Base-by-base conservation (phyloP, 805 yeast species). In the Ogataea nonfermentans region DNA sequence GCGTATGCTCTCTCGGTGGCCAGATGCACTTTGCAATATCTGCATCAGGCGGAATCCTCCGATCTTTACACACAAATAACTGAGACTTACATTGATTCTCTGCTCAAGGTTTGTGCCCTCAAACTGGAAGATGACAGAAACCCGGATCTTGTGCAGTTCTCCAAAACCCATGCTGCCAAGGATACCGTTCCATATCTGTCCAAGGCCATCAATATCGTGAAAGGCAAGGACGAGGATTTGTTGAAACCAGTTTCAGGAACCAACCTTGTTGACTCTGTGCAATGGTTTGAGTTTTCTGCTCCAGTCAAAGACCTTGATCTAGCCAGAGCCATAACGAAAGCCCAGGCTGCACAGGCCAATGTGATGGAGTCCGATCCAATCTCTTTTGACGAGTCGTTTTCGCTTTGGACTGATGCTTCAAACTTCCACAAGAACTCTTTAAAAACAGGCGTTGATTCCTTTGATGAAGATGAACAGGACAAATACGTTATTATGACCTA, bases 401-500 rank as follows among this genome's bases (percentile, higher is more conserved):
- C 73, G 7, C 76, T 74, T 24, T 87, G 95, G 90, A 79, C 79
- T 38, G 84, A 81, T 34, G 77, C 85, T 1, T 68, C 80, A 41
- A 81, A 75, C 25, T 60, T 73, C 23, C 91, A 86, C 52, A 31
- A 27, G 23, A 66, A 66, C 37, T 65, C 65, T 11, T 80, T 76
- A 50, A 68, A 82, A 49, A 57, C 56, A 23, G 41, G 53, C 1
- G 57, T 57, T 14, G 74, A 70, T 37, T 73, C 66, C 11, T 74
- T 71, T 40, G 75, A 71, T 31, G 79, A 76, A 35, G 76, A 72
- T 38, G 76, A 75, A 33, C 88, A 87, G 59, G 78, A 81, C 49
- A 74, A 81, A 44, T 86, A 89, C 54, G 79, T 91, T 47, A 62
- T 89, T 29, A 66, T 78, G 41, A 84, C 96, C 0, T 91, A 74